Conservation (phyloP, 257 asterid genomes). For the Solanum habrochaites region DNA sequence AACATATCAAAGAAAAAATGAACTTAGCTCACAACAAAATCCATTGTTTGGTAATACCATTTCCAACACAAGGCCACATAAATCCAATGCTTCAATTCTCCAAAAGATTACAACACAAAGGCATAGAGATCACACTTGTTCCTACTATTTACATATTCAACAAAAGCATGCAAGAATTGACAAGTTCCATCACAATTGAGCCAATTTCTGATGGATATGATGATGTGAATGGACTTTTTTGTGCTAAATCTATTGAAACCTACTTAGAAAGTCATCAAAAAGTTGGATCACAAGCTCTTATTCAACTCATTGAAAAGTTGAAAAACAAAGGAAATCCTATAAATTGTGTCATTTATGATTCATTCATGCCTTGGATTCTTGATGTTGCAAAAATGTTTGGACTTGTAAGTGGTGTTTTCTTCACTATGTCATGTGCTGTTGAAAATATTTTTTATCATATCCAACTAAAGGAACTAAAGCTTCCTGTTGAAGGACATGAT, state of each 20-base stretch:
- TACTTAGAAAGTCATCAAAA: not conserved
- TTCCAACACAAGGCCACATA: constrained; percentile 38
- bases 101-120: constrained; percentile 19
- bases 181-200: constrained; percentile 9
- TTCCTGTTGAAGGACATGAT: not conserved
- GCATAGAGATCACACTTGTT: constrained; percentile 16
- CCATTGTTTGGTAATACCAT: constrained; percentile 22
- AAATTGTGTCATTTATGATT: constrained; percentile 25
- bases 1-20: not conserved
- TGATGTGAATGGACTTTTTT: constrained; percentile 5
- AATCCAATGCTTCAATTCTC: constrained; percentile 41
- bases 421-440: constrained; percentile 20
- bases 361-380: constrained; percentile 29
- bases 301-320: constrained; percentile 10
- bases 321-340: constrained; percentile 13
- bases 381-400: constrained; percentile 25
- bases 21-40: not conserved
- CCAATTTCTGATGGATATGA: constrained; percentile 32
- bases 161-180: constrained; percentile 5
- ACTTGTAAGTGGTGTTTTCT: constrained; percentile 7
- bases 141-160: constrained; percentile 7
- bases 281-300: constrained; percentile 14
- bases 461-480: not conserved
- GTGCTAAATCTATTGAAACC: not conserved
- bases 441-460: not conserved